These are phyloP conservation scores for Adansonia grandidieri DNA, from an alignment of 441 rosid genomes.

Conservation along the genomic window DNA sequence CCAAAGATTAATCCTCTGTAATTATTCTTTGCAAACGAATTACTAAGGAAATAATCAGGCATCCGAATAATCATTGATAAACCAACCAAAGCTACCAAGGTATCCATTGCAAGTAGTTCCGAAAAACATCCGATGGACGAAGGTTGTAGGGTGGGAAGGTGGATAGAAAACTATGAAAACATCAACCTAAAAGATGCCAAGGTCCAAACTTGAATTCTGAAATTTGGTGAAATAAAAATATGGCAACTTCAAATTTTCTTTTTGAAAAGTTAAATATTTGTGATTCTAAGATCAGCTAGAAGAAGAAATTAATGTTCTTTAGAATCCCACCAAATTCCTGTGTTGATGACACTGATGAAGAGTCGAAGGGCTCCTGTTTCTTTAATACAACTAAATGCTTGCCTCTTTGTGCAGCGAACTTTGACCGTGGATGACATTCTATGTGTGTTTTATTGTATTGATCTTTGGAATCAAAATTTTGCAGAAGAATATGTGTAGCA, in stretches of 20 bases:
- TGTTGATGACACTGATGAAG: conserved; percentile 5
- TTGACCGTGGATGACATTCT: neutral
- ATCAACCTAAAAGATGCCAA: neutral
- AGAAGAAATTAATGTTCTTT: neutral
- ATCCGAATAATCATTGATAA: too few species aligned
- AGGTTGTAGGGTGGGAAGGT: too few species aligned
- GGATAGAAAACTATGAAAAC: neutral
- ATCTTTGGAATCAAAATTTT: conserved; percentile 29
- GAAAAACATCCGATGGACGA: too few species aligned
- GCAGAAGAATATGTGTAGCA: conserved; percentile 18
- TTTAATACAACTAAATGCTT: conserved; percentile 9
- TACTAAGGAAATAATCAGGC: too few species aligned
- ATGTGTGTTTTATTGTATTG: neutral
- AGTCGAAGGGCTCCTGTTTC: conserved; percentile 12
- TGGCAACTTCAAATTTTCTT: conserved; percentile 1
- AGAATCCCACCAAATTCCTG: neutral
- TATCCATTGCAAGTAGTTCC: too few species aligned
- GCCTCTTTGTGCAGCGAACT: conserved; percentile 7
- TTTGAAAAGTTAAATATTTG: neutral
- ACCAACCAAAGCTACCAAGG: too few species aligned
- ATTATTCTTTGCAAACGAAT: neutral
- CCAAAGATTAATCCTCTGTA: neutral
- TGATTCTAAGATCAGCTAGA: neutral
- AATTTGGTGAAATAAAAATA: neutral
- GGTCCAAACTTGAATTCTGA: neutral